Evolutionary conservation across 305 asterid species (phyloP).

Genomic region (Fraxinus angustifolia): DNA sequence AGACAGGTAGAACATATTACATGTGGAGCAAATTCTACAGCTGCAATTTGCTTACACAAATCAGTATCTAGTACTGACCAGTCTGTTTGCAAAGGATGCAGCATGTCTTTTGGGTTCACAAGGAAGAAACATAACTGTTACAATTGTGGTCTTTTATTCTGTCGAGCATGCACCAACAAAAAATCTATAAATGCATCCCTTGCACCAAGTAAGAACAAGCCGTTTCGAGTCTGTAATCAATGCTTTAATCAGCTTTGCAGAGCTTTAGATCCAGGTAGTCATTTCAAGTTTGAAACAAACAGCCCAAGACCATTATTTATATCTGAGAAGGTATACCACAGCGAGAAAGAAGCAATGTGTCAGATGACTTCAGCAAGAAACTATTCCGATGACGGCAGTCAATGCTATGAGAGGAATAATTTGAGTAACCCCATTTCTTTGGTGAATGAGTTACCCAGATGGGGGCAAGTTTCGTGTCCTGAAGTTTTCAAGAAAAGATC

Average conservation of each 20-base stretch:
- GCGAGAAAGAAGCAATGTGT: constrained; percentile 32
- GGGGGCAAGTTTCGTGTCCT: constrained; percentile 48
- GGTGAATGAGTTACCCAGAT: constrained; percentile 29
- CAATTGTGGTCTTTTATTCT: constrained; percentile 45
- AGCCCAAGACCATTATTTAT: constrained; percentile 35
- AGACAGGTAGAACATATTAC: constrained; percentile 40
- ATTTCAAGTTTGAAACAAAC: constrained; percentile 15
- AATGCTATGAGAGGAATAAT: constrained; percentile 14
- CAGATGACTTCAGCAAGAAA: constrained; percentile 27
- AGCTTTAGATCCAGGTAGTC: constrained; percentile 20
- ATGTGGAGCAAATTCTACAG: constrained; percentile 46
- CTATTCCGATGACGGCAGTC: constrained; percentile 23
- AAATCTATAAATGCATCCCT: constrained; percentile 43
- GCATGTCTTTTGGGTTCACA: constrained; percentile 37
- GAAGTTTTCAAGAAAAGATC: constrained; percentile 25
- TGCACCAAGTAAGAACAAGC: constrained; percentile 39
- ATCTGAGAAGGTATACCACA: constrained; percentile 20
- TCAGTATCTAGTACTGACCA: constrained; percentile 45
- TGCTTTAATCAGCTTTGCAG: constrained; percentile 39
- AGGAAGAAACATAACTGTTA: constrained; percentile 52
- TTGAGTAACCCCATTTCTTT: constrained; percentile 7
- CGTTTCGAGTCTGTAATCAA: constrained; percentile 43
- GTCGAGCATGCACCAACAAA: constrained; percentile 43
- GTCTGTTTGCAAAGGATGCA: constrained; percentile 44
- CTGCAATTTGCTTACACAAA: constrained; percentile 50